Percentiles rank a stretch among this genome's conserved stretches.
These are phyloP conservation scores for Xerocomellus chrysenteron DNA, from an alignment of 768 basidiomycete species.

Conservation along the genomic window DNA sequence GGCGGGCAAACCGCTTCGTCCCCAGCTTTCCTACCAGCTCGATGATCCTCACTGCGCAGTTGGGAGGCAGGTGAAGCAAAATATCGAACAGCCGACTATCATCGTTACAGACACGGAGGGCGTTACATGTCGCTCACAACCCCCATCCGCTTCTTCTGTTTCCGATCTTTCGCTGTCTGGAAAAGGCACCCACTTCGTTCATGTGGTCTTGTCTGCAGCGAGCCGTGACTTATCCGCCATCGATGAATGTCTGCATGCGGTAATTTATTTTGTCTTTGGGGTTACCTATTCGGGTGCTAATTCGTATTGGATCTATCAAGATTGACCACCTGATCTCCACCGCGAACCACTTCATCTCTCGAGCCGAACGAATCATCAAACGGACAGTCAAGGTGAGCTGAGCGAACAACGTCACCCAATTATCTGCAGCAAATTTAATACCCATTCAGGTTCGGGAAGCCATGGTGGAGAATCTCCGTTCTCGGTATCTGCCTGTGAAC, in stretches of 20 bases:
- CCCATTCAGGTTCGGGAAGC: conserved; percentile 46
- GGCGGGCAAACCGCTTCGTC: conserved; percentile 35
- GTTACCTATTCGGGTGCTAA: conserved; percentile 8
- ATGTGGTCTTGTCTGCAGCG: conserved; percentile 51
- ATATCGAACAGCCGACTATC: conserved; percentile 17
- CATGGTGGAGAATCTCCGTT: conserved; percentile 45
- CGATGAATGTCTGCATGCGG: conserved; percentile 51
- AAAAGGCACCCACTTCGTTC: conserved; percentile 42
- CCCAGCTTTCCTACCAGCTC: conserved; percentile 42
- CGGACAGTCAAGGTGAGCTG: conserved; percentile 52
- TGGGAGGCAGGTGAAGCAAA: conserved; percentile 35
- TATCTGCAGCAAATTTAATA: conserved; percentile 3
- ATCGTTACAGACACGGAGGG: conserved; percentile 27
- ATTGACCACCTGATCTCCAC: conserved; percentile 56
- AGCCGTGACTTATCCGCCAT: conserved; percentile 58
- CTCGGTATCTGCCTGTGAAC: conserved; percentile 22
- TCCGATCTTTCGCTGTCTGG: conserved; percentile 29
- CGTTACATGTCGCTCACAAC: conserved; percentile 14
- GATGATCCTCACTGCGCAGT: conserved; percentile 42
- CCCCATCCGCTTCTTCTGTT: not conserved
- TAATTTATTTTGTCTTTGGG: conserved; percentile 34
- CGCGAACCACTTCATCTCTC: conserved; percentile 54
- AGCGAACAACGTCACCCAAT: not conserved
- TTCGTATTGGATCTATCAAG: conserved; percentile 29
- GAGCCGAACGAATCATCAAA: conserved; percentile 56